Base-by-base conservation (phyloP, 805 yeast genomes). In the Candida argentea region DNA sequence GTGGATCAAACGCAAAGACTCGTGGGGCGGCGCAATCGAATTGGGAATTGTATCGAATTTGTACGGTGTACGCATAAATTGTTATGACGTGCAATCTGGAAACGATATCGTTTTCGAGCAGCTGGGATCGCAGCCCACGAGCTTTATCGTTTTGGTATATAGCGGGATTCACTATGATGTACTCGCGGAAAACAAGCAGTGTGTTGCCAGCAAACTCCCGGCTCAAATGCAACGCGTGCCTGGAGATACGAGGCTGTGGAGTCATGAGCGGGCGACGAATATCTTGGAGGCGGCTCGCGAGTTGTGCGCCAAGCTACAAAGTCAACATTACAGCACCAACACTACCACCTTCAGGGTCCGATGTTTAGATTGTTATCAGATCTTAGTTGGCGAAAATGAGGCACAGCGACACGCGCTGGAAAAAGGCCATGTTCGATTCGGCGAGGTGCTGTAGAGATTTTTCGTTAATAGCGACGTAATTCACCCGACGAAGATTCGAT, bases 11-110 rank as follows among this genome's bases (percentile, higher is more conserved):
- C 54, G 64, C 31, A 65, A 64, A 12, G 72, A 64, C 20, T 65
- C 79, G 11, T 81, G 91, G 93, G 93, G 93, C 17, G 93, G 93
- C 5, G 89, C 84, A 3, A 79, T 81, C 26, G 93, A 81, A 44
- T 51, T 80, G 25, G 71, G 74, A 6, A 76, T 81, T 5, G 45
- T 81, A 16, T 63, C 82, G 2, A 57, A 63, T 19, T 60, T 64
- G 35, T 58, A 76, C 22, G 55, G 58, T 4, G 50, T 76, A 5
- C 58, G 67, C 3, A 73, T 81, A 23, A 57, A 65, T 30, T 73
- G 84, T 7, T 46, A 77, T 16, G 91, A 81, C 42, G 71, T 81
- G 14, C 77, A 73, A 39, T 73, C 72, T 33, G 70, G 71, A 5
- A 57, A 72, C 15, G 48, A 67, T 20, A 79, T 78, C 38, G 55